Evolutionary conservation across 75 land plant genomes (phyloP).

Genomic region (Cunninghamia lanceolata): DNA sequence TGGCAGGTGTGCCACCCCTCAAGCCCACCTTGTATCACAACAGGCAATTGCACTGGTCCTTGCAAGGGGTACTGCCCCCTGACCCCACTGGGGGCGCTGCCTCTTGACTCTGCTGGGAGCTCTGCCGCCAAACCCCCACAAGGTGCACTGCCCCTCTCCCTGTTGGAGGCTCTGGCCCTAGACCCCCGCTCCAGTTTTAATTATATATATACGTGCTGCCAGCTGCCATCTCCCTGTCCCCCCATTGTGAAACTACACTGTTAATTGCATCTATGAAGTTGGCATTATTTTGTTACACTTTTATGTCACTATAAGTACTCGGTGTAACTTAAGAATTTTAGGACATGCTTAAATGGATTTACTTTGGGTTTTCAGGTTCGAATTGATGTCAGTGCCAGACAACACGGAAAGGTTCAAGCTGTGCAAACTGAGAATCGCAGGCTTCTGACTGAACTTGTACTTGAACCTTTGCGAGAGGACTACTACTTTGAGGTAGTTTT

Average conservation of each 20-base stretch:
- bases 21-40: too few species aligned
- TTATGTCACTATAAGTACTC: background rate
- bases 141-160: too few species aligned
- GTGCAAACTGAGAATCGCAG: constrained; percentile 81
- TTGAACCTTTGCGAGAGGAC: constrained; percentile 93
- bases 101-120: too few species aligned
- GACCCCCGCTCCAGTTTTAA: too few species aligned
- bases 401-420: constrained; percentile 89
- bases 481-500: constrained; percentile 77
- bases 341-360: background rate
- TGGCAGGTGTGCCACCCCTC: too few species aligned
- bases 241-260: too few species aligned
- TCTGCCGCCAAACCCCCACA: too few species aligned
- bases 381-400: constrained; percentile 93
- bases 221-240: background rate
- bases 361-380: constrained; percentile 68
- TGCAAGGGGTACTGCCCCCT: too few species aligned
- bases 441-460: constrained; percentile 61
- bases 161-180: too few species aligned
- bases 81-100: too few species aligned
- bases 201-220: background rate
- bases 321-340: background rate
- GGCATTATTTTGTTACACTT: background rate
- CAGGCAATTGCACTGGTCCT: too few species aligned
- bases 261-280: background rate